A percentile compares a stretch with the other conserved stretches of the same genome.
Evolutionary conservation across 2,329 filamentous ascomycete species (phyloP).

Genomic region (Neofusicoccum kwambonambiense): DNA sequence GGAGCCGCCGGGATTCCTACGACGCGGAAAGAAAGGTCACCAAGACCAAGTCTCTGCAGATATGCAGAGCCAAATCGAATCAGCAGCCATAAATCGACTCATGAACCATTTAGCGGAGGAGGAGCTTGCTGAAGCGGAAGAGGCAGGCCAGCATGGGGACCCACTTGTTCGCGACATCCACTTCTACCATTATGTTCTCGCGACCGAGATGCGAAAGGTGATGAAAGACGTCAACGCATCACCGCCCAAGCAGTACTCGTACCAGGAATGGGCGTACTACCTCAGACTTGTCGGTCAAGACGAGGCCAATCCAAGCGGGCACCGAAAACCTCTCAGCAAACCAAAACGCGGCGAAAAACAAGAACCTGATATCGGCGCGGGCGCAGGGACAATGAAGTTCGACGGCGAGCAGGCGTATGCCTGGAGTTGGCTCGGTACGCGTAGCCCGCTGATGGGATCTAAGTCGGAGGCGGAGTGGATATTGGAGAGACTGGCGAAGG

Average conservation of each 20-base stretch:
- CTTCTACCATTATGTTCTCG: slow-evolving; percentile 52
- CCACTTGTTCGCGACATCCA: slow-evolving; percentile 47
- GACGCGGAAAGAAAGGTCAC: not conserved
- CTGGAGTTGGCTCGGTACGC: slow-evolving; percentile 73
- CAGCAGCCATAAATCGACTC: not conserved
- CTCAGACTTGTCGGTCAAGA: slow-evolving; percentile 38
- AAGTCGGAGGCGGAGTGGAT: slow-evolving; percentile 73
- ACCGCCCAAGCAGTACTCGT: slow-evolving; percentile 41
- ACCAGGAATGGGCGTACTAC: slow-evolving; percentile 41
- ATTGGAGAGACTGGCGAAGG: slow-evolving; percentile 60
- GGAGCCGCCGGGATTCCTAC: not conserved
- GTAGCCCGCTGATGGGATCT: slow-evolving; percentile 67
- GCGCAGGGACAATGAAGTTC: slow-evolving; percentile 21
- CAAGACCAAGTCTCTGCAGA: slow-evolving; percentile 20
- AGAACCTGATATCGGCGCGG: not conserved
- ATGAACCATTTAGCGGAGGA: slow-evolving; percentile 23
- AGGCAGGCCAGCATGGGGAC: slow-evolving; percentile 44
- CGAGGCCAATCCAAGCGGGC: slow-evolving; percentile 39
- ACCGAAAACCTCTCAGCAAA: slow-evolving; percentile 30
- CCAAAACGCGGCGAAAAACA: slow-evolving; percentile 17
- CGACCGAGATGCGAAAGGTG: slow-evolving; percentile 44
- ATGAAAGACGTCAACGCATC: slow-evolving; percentile 42
- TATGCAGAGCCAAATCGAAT: slow-evolving; percentile 9
- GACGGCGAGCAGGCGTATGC: slow-evolving; percentile 50
- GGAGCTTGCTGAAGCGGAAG: slow-evolving; percentile 42